Conservation (phyloP, 768 basidiomycete species). For the Pisolithus tinctorius region DNA sequence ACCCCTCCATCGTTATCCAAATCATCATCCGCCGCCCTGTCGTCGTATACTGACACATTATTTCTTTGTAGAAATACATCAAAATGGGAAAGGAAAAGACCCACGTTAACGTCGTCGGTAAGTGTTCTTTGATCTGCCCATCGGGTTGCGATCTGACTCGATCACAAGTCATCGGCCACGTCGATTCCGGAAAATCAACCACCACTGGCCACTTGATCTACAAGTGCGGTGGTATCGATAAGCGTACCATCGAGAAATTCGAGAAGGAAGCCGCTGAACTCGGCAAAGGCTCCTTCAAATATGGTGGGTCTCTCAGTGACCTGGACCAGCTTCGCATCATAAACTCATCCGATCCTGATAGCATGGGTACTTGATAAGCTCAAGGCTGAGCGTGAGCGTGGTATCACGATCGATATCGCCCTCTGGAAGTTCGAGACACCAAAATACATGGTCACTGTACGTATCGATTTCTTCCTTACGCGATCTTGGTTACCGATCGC, state of each 20-base stretch:
- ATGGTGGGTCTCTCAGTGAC: constrained; percentile 51
- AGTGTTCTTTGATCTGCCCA: constrained; percentile 33
- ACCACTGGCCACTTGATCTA: constrained; percentile 99
- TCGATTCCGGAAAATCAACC: constrained; percentile 99
- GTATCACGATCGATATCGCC: constrained; percentile 99
- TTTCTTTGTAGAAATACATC: constrained; percentile 37
- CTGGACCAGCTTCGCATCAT: constrained; percentile 11
- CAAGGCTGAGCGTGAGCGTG: constrained; percentile 99
- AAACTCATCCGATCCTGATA: constrained; percentile 32
- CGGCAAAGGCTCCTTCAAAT: constrained; percentile 98
- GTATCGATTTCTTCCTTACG: constrained; percentile 21
- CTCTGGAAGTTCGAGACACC: constrained; percentile 99
- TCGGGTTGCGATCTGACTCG: constrained; percentile 23
- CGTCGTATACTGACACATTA: constrained; percentile 9
- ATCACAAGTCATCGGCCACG: constrained; percentile 86
- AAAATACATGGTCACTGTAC: constrained; percentile 86
- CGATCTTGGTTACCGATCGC: background rate
- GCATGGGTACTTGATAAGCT: constrained; percentile 99
- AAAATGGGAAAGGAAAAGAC: constrained; percentile 96
- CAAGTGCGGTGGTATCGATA: constrained; percentile 99
- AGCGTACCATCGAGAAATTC: constrained; percentile 99
- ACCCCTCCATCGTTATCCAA: constrained; percentile 1
- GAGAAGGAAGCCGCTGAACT: constrained; percentile 99
- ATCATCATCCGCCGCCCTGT: constrained; percentile 21
- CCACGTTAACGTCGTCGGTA: constrained; percentile 97